Evolutionary conservation across 1,139 yeast genomes (phyloP).

Genomic region (Candida sp.): DNA sequence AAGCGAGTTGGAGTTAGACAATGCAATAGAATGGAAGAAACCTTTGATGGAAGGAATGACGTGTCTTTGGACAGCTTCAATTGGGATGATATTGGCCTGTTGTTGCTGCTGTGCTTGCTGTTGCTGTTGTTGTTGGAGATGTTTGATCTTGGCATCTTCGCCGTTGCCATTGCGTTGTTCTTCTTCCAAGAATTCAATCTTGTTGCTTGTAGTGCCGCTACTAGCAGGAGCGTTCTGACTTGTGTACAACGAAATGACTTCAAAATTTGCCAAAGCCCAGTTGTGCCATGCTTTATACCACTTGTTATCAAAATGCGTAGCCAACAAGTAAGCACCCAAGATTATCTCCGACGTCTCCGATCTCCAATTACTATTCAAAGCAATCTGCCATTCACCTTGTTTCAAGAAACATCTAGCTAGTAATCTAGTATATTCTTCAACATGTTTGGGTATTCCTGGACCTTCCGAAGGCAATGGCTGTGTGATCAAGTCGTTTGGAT

Average conservation of each 20-base stretch:
- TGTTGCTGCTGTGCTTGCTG: constrained; percentile 10
- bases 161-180: constrained; percentile 23
- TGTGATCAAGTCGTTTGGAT: constrained; percentile 80
- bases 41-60: constrained; percentile 96
- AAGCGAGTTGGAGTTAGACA: constrained; percentile 84
- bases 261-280: constrained; percentile 98
- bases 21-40: constrained; percentile 91
- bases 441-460: constrained; percentile 77
- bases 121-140: constrained; percentile 14
- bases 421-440: constrained; percentile 83
- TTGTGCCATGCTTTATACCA: constrained; percentile 99
- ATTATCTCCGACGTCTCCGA: constrained; percentile 79
- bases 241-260: constrained; percentile 77
- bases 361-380: constrained; percentile 79
- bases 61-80: constrained; percentile 76
- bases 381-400: constrained; percentile 98
- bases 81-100: constrained; percentile 38
- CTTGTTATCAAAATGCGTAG: constrained; percentile 89
- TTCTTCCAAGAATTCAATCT: constrained; percentile 17
- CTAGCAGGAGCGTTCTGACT: constrained; percentile 34
- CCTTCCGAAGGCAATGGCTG: constrained; percentile 84
- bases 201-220: constrained; percentile 17
- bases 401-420: constrained; percentile 94
- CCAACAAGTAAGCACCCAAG: constrained; percentile 88
- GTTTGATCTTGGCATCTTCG: constrained; percentile 16